A percentile compares a stretch with the other conserved stretches of the same genome.
Evolutionary conservation across 768 basidiomycete genomes (phyloP).

Genomic region (Rhodotorula toruloides): DNA sequence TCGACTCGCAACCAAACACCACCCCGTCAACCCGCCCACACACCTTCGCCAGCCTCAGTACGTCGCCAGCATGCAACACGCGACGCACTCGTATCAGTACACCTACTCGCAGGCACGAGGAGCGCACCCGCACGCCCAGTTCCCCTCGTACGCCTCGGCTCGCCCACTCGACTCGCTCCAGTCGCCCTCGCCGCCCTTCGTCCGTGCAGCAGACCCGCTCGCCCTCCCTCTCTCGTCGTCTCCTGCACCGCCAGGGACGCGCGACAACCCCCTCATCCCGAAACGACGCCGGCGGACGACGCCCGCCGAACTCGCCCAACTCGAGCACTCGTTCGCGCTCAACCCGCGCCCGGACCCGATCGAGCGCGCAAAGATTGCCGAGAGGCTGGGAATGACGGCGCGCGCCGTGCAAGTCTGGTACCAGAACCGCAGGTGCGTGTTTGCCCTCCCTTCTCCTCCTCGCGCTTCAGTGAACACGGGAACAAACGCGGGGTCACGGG

Average conservation of each 20-base stretch:
- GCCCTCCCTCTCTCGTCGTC: not conserved
- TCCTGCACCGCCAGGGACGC: conserved; percentile 4
- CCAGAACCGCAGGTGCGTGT: conserved; percentile 35
- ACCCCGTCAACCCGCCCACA: no score
- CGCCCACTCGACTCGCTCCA: no score
- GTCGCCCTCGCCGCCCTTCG: not conserved
- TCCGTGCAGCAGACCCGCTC: not conserved
- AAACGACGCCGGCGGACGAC: conserved; percentile 49
- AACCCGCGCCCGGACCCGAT: conserved; percentile 47
- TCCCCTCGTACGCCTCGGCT: no score
- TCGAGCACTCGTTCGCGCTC: conserved; percentile 46
- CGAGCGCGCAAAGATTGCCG: conserved; percentile 46
- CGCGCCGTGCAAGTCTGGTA: conserved; percentile 49
- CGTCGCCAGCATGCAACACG: no score
- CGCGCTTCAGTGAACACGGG: conserved; percentile 10
- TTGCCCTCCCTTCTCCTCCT: not conserved
- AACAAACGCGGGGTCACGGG: conserved; percentile 3
- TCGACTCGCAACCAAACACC: no score
- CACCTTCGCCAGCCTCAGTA: no score
- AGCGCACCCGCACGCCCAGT: no score
- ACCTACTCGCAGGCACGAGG: no score
- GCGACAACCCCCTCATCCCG: conserved; percentile 37
- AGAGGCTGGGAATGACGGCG: conserved; percentile 48
- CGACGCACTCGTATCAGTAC: no score
- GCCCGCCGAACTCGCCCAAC: conserved; percentile 47